A percentile compares a stretch with the other conserved stretches of the same genome.
phyloP scores from a whole-genome alignment of 805 yeast genomes.

The Candida nanaspora region DNA sequence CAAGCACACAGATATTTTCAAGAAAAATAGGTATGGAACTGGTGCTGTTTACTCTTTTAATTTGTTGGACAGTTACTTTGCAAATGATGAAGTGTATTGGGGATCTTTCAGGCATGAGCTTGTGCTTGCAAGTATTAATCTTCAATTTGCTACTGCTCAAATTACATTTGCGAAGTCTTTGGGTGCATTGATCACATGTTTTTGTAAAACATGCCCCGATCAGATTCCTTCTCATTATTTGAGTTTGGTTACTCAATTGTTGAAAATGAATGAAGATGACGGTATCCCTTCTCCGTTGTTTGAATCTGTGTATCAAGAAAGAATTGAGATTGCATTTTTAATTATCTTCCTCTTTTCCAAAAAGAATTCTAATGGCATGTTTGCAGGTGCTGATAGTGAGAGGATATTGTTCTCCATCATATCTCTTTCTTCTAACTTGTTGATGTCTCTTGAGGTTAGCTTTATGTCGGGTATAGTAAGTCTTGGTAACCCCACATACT shows the following conservation, averaged over 20 bases:
- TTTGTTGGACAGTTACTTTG: conserved; percentile 55
- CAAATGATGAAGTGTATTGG: conserved; percentile 36
- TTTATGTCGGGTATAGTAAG: conserved; percentile 36
- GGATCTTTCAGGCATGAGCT: conserved; percentile 41
- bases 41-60: conserved; percentile 50
- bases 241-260: conserved; percentile 38
- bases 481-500: conserved; percentile 30
- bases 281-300: conserved; percentile 44
- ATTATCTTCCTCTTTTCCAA: conserved; percentile 32
- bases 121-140: conserved; percentile 50
- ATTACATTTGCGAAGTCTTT: conserved; percentile 63
- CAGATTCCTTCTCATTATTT: conserved; percentile 20
- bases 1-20: conserved; percentile 36
- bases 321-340: conserved; percentile 63
- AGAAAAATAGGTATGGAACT: conserved; percentile 42
- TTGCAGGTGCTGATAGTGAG: conserved; percentile 23
- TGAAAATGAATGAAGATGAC: conserved; percentile 43
- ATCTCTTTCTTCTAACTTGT: conserved; percentile 35
- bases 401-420: conserved; percentile 34
- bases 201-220: conserved; percentile 34
- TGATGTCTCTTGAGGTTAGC: conserved; percentile 43
- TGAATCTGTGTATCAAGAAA: conserved; percentile 45
- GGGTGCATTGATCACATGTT: conserved; percentile 71
- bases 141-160: conserved; percentile 62
- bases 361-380: conserved; percentile 3